Evolutionary conservation across 139 green algal genomes (phyloP).

Genomic region (Nannochloris sp.): DNA sequence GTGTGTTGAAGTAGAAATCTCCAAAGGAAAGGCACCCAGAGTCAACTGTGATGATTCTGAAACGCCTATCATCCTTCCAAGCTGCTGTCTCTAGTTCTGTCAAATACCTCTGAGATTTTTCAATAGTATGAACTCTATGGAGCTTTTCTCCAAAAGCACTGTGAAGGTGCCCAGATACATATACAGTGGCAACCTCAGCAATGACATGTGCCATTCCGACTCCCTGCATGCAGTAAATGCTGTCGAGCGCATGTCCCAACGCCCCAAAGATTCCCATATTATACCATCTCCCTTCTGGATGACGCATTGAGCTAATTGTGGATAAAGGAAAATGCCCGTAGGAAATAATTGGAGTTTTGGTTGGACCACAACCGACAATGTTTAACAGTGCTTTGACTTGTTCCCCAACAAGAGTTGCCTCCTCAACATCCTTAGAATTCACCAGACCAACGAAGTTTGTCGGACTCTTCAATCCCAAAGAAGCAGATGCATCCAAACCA

Average conservation of each 20-base stretch:
- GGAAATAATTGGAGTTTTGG: conserved; percentile 23
- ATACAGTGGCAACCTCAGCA: conserved; percentile 25
- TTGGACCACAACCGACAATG: background rate
- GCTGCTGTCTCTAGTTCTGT: conserved; percentile 51
- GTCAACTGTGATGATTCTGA: conserved; percentile 40
- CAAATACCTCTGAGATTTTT: conserved; percentile 18
- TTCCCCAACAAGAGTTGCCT: background rate
- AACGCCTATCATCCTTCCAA: conserved; percentile 56
- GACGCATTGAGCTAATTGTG: conserved; percentile 12
- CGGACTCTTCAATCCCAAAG: conserved; percentile 41
- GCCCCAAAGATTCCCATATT: conserved; percentile 1
- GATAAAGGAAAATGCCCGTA: conserved; percentile 60
- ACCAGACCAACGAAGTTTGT: conserved; percentile 55
- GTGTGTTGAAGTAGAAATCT: conserved; percentile 39
- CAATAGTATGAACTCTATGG: conserved; percentile 33
- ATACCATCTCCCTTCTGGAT: background rate
- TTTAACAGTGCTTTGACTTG: conserved; percentile 12
- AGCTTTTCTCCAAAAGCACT: conserved; percentile 46
- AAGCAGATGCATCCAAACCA: conserved; percentile 45
- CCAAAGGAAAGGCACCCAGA: conserved; percentile 31
- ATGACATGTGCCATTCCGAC: background rate
- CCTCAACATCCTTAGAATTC: conserved; percentile 2
- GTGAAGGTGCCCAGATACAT: conserved; percentile 61
- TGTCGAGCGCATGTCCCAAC: conserved; percentile 11
- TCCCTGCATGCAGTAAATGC: conserved; percentile 4